Conservation (phyloP, 78 protist species). For the Diacronema lutheri region DNA sequence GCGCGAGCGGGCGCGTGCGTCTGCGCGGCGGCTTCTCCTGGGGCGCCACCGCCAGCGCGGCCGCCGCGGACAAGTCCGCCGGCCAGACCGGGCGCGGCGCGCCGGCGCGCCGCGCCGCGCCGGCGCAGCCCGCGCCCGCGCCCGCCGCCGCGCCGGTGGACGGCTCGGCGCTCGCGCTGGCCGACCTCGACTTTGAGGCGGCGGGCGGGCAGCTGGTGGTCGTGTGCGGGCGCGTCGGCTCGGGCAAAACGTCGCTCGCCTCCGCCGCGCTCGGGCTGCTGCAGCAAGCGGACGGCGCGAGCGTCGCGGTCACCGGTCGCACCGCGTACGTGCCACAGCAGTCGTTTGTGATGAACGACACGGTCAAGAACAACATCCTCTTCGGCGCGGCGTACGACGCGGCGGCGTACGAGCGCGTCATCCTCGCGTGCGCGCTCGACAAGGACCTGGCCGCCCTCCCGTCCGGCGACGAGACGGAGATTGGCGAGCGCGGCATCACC, state of each 20-base stretch:
- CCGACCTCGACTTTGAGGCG: neutral
- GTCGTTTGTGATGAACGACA: conserved; percentile 81
- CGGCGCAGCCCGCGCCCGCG: neutral
- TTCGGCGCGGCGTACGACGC: conserved; percentile 65
- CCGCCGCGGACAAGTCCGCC: neutral
- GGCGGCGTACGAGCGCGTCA: conserved; percentile 55
- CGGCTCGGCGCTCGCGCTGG: neutral
- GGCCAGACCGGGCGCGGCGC: neutral
- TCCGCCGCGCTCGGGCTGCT: conserved; percentile 78
- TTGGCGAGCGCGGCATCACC: conserved; percentile 87
- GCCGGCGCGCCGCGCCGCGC: neutral
- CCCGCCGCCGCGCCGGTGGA: neutral
- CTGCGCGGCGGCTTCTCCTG: too few relatives aligned
- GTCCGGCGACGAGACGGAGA: conserved; percentile 83
- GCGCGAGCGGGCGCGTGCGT: too few relatives aligned
- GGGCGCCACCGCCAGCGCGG: too few relatives aligned
- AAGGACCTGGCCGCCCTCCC: conserved; percentile 38
- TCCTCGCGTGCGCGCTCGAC: neutral
- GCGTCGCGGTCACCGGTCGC: neutral
- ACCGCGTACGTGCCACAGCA: conserved; percentile 51
- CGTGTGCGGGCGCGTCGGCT: conserved; percentile 38
- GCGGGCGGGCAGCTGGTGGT: neutral
- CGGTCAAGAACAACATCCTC: conserved; percentile 81
- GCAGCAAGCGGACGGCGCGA: neutral
- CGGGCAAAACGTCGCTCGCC: conserved; percentile 76